Conservation (phyloP, 495 filamentous ascomycete species). For the Niebla homalea region DNA sequence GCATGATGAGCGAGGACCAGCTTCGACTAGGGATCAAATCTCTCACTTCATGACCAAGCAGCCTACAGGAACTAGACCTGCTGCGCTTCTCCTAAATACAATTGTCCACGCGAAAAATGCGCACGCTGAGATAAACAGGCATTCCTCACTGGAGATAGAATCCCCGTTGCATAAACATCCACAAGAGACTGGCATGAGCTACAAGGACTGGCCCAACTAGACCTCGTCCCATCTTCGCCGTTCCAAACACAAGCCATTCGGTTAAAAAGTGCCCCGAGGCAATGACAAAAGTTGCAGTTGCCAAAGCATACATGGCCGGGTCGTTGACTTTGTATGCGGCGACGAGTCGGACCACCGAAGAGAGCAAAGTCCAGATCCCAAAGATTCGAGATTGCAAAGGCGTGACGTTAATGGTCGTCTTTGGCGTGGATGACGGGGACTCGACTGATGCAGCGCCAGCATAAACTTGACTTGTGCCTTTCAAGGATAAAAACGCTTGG, state of each 20-base stretch:
- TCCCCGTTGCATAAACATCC: slow-evolving; percentile 69
- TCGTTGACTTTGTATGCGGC: slow-evolving; percentile 74
- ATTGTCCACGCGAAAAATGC: no score
- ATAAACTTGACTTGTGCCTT: slow-evolving; percentile 69
- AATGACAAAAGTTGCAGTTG: slow-evolving; percentile 64
- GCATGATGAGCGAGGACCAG: no score
- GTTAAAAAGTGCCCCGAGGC: slow-evolving; percentile 69
- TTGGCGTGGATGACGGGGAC: slow-evolving; percentile 31
- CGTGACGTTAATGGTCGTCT: slow-evolving; percentile 35
- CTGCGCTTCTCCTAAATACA: no score
- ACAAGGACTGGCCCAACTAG: slow-evolving; percentile 62
- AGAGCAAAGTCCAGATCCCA: slow-evolving; percentile 80
- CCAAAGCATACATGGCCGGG: slow-evolving; percentile 59
- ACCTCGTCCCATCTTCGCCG: slow-evolving; percentile 51
- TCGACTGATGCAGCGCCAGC: slow-evolving; percentile 31
- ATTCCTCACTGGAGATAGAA: slow-evolving; percentile 38
- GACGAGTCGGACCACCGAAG: slow-evolving; percentile 63
- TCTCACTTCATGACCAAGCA: no score
- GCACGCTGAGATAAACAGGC: no score
- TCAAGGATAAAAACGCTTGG: slow-evolving; percentile 62
- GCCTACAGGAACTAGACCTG: no score
- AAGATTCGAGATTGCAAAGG: slow-evolving; percentile 71
- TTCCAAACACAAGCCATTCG: slow-evolving; percentile 68
- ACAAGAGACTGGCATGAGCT: slow-evolving; percentile 51
- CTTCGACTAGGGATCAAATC: no score